phyloP scores from a whole-genome alignment of 345 rosid genomes.

The Pistacia atlantica region DNA sequence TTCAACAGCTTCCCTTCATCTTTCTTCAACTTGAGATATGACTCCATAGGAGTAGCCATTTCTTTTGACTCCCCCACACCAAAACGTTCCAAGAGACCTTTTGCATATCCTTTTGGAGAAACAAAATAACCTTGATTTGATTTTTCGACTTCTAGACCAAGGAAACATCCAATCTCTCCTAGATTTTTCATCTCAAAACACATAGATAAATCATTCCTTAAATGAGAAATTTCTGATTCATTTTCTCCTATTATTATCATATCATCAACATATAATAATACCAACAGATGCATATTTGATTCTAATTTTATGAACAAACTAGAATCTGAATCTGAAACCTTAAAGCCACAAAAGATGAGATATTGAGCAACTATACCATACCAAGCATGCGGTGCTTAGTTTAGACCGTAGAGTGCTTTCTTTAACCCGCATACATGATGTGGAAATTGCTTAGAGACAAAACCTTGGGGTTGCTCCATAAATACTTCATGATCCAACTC shows the following conservation, averaged over 20 bases:
- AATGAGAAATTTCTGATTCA: neutral
- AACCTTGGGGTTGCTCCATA: constrained; percentile 17
- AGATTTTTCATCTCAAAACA: constrained; percentile 15
- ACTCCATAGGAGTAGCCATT: neutral
- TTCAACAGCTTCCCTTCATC: neutral
- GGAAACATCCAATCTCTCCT: constrained; percentile 10
- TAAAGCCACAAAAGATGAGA: neutral
- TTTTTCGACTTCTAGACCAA: constrained; percentile 13
- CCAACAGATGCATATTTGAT: neutral
- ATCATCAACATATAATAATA: constrained; percentile 13
- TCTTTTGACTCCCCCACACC: constrained; percentile 6
- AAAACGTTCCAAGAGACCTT: neutral
- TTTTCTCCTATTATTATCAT: constrained; percentile 11
- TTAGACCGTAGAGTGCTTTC: neutral
- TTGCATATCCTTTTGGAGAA: constrained; percentile 1
- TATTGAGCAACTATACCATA: constrained; percentile 14
- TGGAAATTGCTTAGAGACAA: neutral
- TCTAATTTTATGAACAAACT: constrained; percentile 6
- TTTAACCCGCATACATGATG: constrained; percentile 14
- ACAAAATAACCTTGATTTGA: neutral
- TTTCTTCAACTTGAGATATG: constrained; percentile 3
- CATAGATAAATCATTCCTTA: constrained; percentile 1
- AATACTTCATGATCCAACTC: constrained; percentile 6
- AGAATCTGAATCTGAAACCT: constrained; percentile 3
- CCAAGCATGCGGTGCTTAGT: constrained; percentile 12